Conservation (phyloP, 768 basidiomycete genomes). For the Pleurotus tuoliensis region DNA sequence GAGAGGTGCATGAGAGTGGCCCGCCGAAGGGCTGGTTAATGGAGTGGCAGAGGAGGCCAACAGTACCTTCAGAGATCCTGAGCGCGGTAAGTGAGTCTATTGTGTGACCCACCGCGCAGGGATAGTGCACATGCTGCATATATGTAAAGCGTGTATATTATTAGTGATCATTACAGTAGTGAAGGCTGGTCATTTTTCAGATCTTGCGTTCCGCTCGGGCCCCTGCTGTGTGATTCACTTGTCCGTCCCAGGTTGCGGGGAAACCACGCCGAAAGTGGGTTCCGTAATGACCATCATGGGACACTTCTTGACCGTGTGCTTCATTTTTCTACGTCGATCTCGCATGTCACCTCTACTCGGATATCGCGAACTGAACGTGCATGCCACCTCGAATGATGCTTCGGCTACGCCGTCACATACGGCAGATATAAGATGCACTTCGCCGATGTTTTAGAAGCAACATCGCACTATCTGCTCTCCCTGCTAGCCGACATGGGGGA, state of each 20-base stretch:
- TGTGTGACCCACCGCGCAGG: background rate
- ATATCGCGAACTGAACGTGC: background rate
- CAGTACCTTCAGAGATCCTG: slow-evolving; percentile 34
- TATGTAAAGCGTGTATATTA: too few species aligned
- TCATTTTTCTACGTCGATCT: background rate
- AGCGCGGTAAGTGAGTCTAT: background rate
- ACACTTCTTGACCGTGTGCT: background rate
- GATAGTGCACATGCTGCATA: too few species aligned
- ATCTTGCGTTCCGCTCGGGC: too few species aligned
- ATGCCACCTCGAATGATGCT: background rate
- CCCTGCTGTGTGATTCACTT: too few species aligned
- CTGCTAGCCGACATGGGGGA: background rate
- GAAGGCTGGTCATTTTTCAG: too few species aligned
- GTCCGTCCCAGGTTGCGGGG: background rate
- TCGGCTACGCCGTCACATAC: background rate
- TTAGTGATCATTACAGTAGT: too few species aligned
- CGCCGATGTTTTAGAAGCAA: background rate
- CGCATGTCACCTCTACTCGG: background rate
- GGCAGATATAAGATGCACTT: background rate
- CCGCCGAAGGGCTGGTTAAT: slow-evolving; percentile 37
- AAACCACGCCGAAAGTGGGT: slow-evolving; percentile 2
- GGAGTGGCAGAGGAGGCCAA: slow-evolving; percentile 47
- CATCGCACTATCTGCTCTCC: background rate
- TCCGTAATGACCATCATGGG: too few species aligned
- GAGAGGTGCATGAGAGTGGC: slow-evolving; percentile 28